A percentile compares a stretch with the other conserved stretches of the same genome.
Conservation (phyloP, 208 protist genomes). For the Borovskyia barvae region DNA sequence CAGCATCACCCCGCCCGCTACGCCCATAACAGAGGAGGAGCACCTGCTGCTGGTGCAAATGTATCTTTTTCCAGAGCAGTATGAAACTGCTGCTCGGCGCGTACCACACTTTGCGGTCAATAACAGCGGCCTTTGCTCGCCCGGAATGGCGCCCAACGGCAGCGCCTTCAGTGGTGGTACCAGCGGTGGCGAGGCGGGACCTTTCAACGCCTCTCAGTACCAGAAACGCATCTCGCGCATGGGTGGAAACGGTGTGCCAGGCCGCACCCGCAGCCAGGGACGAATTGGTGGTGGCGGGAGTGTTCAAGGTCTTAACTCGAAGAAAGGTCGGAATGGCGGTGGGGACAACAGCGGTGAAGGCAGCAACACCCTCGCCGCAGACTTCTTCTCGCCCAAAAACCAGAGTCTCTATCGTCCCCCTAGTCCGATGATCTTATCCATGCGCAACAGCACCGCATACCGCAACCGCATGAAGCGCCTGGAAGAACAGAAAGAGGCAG, state of each 20-base stretch:
- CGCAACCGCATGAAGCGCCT: slow-evolving; percentile 27
- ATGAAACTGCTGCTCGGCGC: slow-evolving; percentile 9
- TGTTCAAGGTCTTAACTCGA: too few species aligned
- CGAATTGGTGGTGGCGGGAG: neutral
- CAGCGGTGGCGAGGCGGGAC: neutral
- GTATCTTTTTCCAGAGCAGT: slow-evolving; percentile 55
- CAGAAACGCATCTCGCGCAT: neutral
- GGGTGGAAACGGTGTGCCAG: neutral
- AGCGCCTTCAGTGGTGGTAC: neutral
- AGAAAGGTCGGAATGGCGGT: neutral
- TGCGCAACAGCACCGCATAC: slow-evolving; percentile 68
- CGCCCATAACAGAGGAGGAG: slow-evolving; percentile 41
- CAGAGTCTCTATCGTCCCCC: slow-evolving; percentile 69
- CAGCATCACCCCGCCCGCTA: neutral
- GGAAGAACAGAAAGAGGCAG: slow-evolving; percentile 10
- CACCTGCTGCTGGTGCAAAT: slow-evolving; percentile 53
- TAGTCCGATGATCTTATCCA: slow-evolving; percentile 84
- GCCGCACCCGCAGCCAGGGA: neutral
- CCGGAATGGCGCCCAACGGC: neutral
- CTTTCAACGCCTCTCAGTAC: neutral
- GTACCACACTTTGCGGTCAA: slow-evolving; percentile 6
- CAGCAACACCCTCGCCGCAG: slow-evolving; percentile 24
- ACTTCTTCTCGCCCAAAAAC: slow-evolving; percentile 34
- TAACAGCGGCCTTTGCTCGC: too few species aligned
- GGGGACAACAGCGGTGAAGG: neutral